These are phyloP conservation scores for Cadophora malorum DNA, from an alignment of 2,329 filamentous ascomycete genomes.

Conservation along the genomic window DNA sequence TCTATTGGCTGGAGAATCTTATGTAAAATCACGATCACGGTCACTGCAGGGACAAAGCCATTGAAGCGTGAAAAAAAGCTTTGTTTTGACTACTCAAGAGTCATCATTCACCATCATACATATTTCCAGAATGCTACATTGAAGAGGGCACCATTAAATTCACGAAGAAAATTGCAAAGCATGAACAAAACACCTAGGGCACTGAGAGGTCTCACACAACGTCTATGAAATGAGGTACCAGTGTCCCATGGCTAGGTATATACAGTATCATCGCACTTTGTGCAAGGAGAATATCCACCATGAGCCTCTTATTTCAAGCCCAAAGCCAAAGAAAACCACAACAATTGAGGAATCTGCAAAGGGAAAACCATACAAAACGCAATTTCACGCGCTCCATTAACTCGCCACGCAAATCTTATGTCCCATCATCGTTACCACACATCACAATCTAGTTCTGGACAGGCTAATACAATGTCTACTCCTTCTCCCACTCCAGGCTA, in stretches of 20 bases:
- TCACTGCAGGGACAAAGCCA: no score
- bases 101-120: no score
- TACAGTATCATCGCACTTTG: neutral
- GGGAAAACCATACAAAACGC: neutral
- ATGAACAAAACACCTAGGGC: neutral
- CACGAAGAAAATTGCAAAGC: neutral
- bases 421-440: neutral
- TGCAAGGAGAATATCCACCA: neutral
- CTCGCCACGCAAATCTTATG: neutral
- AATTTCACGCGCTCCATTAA: neutral
- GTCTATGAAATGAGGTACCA: neutral
- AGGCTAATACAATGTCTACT: neutral
- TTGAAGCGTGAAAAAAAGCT: no score
- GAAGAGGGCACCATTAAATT: no score
- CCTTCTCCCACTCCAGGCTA: neutral
- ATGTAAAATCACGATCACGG: no score
- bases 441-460: neutral
- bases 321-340: neutral
- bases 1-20: no score
- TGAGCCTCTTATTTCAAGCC: neutral
- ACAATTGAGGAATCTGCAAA: no score
- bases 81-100: no score
- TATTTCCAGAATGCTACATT: no score
- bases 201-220: neutral
- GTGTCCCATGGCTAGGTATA: slow-evolving; percentile 1